Conservation (phyloP, 371 early-diverging fungal genomes). For the Apophysomyces variabilis region DNA sequence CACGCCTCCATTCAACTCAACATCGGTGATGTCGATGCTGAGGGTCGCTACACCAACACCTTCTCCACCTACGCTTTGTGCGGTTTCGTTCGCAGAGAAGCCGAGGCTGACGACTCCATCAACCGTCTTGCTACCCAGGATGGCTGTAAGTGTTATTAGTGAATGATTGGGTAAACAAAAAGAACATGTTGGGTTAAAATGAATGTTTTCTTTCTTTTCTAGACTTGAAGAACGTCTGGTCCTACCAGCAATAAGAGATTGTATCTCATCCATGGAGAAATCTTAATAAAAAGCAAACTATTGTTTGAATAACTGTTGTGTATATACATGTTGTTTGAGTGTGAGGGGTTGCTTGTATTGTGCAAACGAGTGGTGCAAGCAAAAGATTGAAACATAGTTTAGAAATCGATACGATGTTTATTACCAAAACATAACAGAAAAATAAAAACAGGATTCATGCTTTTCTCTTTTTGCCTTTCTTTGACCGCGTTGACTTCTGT, state of each 20-base stretch:
- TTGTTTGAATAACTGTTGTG: background rate
- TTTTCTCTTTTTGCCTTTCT: slow-evolving; percentile 27
- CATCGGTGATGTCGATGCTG: slow-evolving; percentile 93
- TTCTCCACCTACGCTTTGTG: slow-evolving; percentile 91
- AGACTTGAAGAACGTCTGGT: slow-evolving; percentile 59
- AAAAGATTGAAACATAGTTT: too few relatives aligned
- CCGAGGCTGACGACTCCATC: slow-evolving; percentile 95
- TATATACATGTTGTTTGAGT: background rate
- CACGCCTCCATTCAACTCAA: slow-evolving; percentile 98
- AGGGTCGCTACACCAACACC: slow-evolving; percentile 79
- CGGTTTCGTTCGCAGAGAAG: slow-evolving; percentile 90
- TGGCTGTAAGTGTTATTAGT: slow-evolving; percentile 61
- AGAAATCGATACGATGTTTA: too few relatives aligned
- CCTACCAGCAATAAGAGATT: slow-evolving; percentile 50
- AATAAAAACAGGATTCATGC: background rate
- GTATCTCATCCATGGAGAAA: slow-evolving; percentile 17
- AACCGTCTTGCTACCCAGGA: slow-evolving; percentile 95
- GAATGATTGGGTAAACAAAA: background rate
- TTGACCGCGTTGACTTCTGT: slow-evolving; percentile 12
- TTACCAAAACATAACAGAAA: too few relatives aligned
- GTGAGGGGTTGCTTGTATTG: too few relatives aligned
- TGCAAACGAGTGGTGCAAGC: too few relatives aligned
- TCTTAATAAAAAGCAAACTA: slow-evolving; percentile 25
- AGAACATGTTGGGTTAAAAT: background rate
- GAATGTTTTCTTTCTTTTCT: slow-evolving; percentile 1